Base-by-base conservation (phyloP, 768 basidiomycete genomes). In the Tylopilus plumbeoviolaceoides region DNA sequence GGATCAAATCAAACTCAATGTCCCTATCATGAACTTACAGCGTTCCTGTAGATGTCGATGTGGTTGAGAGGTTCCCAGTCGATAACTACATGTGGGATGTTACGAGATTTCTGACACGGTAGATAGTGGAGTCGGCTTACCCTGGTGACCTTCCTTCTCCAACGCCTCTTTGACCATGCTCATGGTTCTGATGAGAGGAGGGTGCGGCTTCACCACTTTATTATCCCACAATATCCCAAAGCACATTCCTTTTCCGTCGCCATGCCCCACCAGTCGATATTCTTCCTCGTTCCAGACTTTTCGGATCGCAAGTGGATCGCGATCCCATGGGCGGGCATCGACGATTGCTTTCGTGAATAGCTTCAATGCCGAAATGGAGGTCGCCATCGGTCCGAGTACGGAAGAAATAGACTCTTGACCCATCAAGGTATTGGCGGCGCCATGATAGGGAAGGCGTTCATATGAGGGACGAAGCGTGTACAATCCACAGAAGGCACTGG, bases 391-490 rank as follows among this genome's bases (percentile, higher is more conserved):
- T 0, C 91, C 91, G 10, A 91, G 75, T 27, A 91, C 87, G 3
- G 89, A 89, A 9, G 73, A 75, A 27, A 89, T 68, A 15, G 84
- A 81, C 51, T 91, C 89, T 67, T 87, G 83, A 21, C 91, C 91
- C 67, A 84, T 78, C 43, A 83, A 65, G 1, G 83, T 78, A 64
- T 88, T 90, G 5, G 78, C 73, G 3, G 81, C 79, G 11, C 83
- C 83, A 33, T 73, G 71, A 67, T 87, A 91, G 0, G 91, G 91
- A 5, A 91, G 69, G 20, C 90, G 81, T 44, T 80, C 74, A 59
- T 77, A 87, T 14, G 85, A 87, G 0, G 87, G 87, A 1, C 89
- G 79, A 28, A 94, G 73, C 5, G 82, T 83, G 66, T 90, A 94
- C 17, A 88, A 56, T 1, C 87, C 87, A 54, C 81, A 81, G 63